These are phyloP conservation scores for Ogataea philodendri DNA, from an alignment of 805 yeast species.

Conservation along the genomic window DNA sequence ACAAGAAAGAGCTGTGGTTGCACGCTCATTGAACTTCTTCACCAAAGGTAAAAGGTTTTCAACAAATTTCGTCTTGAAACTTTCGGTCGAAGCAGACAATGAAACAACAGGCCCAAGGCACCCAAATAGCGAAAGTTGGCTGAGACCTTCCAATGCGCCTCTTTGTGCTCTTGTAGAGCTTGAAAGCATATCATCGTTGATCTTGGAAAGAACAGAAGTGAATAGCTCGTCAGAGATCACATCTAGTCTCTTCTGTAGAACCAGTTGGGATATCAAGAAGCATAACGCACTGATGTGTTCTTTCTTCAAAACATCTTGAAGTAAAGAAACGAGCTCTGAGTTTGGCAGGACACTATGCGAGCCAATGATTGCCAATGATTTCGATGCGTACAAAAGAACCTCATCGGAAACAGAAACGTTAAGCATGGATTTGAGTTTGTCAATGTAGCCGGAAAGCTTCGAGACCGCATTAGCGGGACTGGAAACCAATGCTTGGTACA, in stretches of 20 bases:
- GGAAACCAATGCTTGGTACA: slow-evolving; percentile 30
- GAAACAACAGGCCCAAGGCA: slow-evolving; percentile 38
- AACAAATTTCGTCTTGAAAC: slow-evolving; percentile 27
- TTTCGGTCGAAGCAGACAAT: slow-evolving; percentile 22
- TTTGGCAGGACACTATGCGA: slow-evolving; percentile 38
- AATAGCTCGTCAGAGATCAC: slow-evolving; percentile 16
- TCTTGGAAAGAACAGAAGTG: slow-evolving; percentile 15
- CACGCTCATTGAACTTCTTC: slow-evolving; percentile 56
- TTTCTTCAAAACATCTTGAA: slow-evolving; percentile 10
- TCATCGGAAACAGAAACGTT: slow-evolving; percentile 27
- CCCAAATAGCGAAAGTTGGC: slow-evolving; percentile 47
- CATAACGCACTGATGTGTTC: slow-evolving; percentile 37
- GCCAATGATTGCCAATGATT: slow-evolving; percentile 29
- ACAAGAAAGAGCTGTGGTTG: slow-evolving; percentile 55
- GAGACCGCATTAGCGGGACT: slow-evolving; percentile 21
- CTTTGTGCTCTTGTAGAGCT: slow-evolving; percentile 25
- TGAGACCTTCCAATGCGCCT: slow-evolving; percentile 38
- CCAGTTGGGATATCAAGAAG: slow-evolving; percentile 46
- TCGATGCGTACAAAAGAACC: slow-evolving; percentile 21
- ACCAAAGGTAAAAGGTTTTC: slow-evolving; percentile 39
- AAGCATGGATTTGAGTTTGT: slow-evolving; percentile 15
- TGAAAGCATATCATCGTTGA: slow-evolving; percentile 24
- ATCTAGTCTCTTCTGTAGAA: slow-evolving; percentile 32
- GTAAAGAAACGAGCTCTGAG: slow-evolving; percentile 5
- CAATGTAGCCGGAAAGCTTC: slow-evolving; percentile 13